Base-by-base conservation (phyloP, 2,329 filamentous ascomycete genomes). In the Penicillium brasilianum region DNA sequence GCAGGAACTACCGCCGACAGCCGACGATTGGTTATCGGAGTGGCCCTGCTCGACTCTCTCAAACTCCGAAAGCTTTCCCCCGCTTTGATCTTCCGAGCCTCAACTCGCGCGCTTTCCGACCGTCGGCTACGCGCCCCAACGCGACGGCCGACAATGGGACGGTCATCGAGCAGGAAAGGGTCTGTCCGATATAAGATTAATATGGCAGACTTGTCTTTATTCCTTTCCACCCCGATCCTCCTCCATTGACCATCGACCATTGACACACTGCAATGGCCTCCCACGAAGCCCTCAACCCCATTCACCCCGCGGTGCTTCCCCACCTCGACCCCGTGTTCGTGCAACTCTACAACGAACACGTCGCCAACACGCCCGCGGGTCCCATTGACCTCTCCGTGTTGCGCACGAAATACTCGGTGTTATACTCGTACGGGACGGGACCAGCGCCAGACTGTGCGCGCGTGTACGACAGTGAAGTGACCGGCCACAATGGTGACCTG, bases 231-330 rank as follows among this genome's bases (percentile, higher is more conserved):
- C 11, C 41, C 25, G 37, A 52, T 36, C 43, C n/a, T n/a, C 22
- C 60, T 37, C 22, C 20, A 18, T 25, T 22, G 49, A 44, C n/a
- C 13, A 32, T 32, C 28, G 25, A 57, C 28, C 18, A 34, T 34
- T 9, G 10, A 36, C 34, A n/a, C 54, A 60, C 18, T 32, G 60
- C 39, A 5, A 50, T 50, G 48, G 10, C 60, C 59, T 66, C 65
- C 6, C 78, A 82, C 67, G 80, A 82, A 71, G 77, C 77, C 22
- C 74, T 83, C 52, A 83, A 84, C 68, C 80, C 81, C 20, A 76
- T 84, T 57, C 81, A 82, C 64, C 79, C 81, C 20, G 78, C 79
- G 5, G 77, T 83, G 69, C 74, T 78, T 20, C 77, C 77, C 57
- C 78, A 78, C 55, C 72, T 84, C 25, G 81, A 83, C 68, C 80